phyloP scores from a whole-genome alignment of 192 early-diverging fungal genomes.

The Radiomyces spectabilis region DNA sequence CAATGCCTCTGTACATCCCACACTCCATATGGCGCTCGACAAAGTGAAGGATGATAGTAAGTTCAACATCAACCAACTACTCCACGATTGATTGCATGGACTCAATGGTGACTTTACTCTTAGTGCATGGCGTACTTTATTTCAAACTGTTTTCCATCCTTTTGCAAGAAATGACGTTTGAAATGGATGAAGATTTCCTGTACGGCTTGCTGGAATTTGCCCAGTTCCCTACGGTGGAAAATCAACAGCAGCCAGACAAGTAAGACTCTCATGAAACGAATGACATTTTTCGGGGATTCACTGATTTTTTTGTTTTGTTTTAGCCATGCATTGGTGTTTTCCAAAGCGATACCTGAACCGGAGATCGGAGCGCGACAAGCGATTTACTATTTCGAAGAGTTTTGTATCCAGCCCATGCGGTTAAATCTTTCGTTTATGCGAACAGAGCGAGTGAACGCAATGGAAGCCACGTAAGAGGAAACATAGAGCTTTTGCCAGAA shows the following conservation, averaged over 20 bases:
- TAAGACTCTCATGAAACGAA: neutral
- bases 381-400: constrained; percentile 78
- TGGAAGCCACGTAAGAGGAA: constrained; percentile 46
- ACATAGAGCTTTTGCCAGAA: constrained; percentile 20
- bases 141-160: constrained; percentile 74
- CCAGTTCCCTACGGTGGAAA: constrained; percentile 49
- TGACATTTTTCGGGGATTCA: neutral
- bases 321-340: neutral
- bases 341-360: no score
- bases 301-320: neutral
- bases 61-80: neutral
- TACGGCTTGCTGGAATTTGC: constrained; percentile 66
- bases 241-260: constrained; percentile 37
- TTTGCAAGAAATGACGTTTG: constrained; percentile 79
- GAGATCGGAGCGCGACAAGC: no score
- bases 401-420: constrained; percentile 81
- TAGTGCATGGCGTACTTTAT: constrained; percentile 77
- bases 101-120: neutral
- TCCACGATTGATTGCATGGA: neutral
- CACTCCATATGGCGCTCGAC: constrained; percentile 54
- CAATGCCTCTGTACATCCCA: constrained; percentile 34
- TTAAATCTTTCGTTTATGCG: constrained; percentile 80
- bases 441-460: constrained; percentile 42
- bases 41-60: constrained; percentile 67
- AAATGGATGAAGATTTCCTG: constrained; percentile 83